Conservation (phyloP, 192 early-diverging fungal genomes). For the Phlyctochytrium bullatum region DNA sequence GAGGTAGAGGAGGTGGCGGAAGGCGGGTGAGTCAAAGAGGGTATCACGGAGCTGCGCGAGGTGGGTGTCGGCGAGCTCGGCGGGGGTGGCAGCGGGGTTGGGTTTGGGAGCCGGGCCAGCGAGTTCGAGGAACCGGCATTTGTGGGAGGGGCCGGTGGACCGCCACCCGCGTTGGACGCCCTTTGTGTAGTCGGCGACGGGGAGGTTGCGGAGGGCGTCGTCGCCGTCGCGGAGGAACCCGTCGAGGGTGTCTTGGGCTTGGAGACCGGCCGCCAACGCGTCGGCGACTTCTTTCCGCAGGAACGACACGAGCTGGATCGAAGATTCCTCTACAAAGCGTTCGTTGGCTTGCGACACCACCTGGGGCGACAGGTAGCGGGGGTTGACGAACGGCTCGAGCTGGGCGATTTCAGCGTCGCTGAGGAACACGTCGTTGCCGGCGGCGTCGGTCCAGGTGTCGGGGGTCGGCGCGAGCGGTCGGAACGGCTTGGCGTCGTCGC, state of each 20-base stretch:
- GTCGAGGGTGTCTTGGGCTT: conserved; percentile 48
- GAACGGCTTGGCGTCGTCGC: conserved; percentile 14
- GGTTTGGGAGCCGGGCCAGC: too few species aligned
- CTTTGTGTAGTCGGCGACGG: conserved; percentile 52
- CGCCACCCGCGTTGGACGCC: conserved; percentile 58
- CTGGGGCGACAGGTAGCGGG: conserved; percentile 55
- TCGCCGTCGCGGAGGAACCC: conserved; percentile 21
- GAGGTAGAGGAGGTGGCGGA: conserved; percentile 57
- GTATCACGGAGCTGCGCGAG: conserved; percentile 29
- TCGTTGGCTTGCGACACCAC: conserved; percentile 56
- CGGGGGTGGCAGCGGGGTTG: conserved; percentile 21
- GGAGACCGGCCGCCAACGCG: conserved; percentile 33
- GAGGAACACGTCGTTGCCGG: conserved; percentile 23
- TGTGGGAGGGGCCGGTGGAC: conserved; percentile 61
- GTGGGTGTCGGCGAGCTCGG: conserved; percentile 3
- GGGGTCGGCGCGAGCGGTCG: not conserved
- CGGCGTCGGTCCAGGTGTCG: conserved; percentile 16
- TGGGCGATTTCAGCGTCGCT: conserved; percentile 45
- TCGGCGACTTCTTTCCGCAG: conserved; percentile 45
- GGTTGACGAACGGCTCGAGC: conserved; percentile 59
- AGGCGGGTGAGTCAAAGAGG: conserved; percentile 54
- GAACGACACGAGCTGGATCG: conserved; percentile 63
- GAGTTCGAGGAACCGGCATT: conserved; percentile 61
- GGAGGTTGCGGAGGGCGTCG: not conserved
- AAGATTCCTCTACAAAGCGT: conserved; percentile 64